Conservation (phyloP, 345 rosid genomes). For the Dovyalis caffra region DNA sequence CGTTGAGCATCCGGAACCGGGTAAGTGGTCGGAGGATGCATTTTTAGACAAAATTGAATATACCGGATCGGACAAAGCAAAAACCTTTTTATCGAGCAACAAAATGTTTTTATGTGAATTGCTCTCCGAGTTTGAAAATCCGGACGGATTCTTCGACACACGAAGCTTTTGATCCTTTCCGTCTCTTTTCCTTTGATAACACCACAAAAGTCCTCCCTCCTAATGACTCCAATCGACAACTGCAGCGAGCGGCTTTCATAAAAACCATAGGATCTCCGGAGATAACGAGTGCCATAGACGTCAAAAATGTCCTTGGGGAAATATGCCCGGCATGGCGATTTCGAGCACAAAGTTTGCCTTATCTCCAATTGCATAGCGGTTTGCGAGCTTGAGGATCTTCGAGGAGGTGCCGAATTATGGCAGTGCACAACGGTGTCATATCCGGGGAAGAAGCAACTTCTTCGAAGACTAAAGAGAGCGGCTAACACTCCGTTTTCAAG, state of each 20-base stretch:
- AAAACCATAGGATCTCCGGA: constrained; percentile 86
- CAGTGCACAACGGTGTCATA: constrained; percentile 88
- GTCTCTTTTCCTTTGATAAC: constrained; percentile 69
- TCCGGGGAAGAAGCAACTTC: constrained; percentile 81
- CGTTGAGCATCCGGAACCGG: constrained; percentile 81
- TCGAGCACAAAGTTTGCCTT: constrained; percentile 69
- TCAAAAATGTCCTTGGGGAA: constrained; percentile 62
- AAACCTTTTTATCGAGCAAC: constrained; percentile 74
- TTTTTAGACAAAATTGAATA: constrained; percentile 83
- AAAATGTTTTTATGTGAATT: constrained; percentile 53
- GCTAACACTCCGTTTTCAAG: constrained; percentile 81
- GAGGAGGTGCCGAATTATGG: constrained; percentile 81
- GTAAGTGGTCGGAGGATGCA: constrained; percentile 74
- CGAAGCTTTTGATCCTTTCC: constrained; percentile 52
- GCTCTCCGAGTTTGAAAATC: constrained; percentile 61
- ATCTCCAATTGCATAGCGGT: constrained; percentile 96
- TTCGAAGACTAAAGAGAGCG: constrained; percentile 78
- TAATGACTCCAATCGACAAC: constrained; percentile 84
- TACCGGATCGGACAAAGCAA: constrained; percentile 71
- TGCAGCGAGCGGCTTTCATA: constrained; percentile 76
- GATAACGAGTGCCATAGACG: constrained; percentile 85
- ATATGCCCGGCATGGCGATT: constrained; percentile 72
- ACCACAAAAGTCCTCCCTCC: constrained; percentile 81
- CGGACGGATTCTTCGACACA: constrained; percentile 71
- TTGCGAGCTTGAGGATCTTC: constrained; percentile 97